These are phyloP conservation scores for Theileria equi DNA, from an alignment of 169 alveolate species.

Conservation along the genomic window DNA sequence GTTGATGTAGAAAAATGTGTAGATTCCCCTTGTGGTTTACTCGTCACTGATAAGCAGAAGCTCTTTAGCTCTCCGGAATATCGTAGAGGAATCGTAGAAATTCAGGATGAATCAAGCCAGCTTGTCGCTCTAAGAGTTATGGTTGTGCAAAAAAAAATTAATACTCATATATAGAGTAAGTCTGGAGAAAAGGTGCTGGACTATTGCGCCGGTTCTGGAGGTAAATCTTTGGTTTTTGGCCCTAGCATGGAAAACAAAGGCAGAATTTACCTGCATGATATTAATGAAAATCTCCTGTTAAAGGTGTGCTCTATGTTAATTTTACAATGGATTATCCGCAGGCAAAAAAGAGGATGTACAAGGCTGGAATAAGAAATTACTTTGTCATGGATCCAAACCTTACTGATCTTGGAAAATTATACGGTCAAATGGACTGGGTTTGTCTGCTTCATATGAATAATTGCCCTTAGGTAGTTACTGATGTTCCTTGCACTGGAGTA, in stretches of 20 bases:
- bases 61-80: conserved; percentile 84
- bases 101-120: conserved; percentile 90
- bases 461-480: conserved; percentile 71
- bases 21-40: conserved; percentile 84
- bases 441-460: background rate
- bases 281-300: conserved; percentile 67
- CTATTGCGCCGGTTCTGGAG: conserved; percentile 94
- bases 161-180: conserved; percentile 71
- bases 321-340: conserved; percentile 3
- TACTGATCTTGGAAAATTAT: conserved; percentile 58
- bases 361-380: conserved; percentile 90
- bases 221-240: conserved; percentile 90
- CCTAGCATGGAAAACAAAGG: conserved; percentile 87
- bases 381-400: conserved; percentile 72
- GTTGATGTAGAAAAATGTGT: conserved; percentile 80
- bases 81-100: conserved; percentile 86
- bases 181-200: conserved; percentile 89
- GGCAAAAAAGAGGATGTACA: conserved; percentile 85
- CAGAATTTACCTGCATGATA: conserved; percentile 86
- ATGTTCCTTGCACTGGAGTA: conserved; percentile 93
- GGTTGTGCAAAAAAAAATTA: conserved; percentile 32
- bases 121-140: conserved; percentile 72
- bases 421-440: conserved; percentile 88
- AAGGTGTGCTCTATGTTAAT: conserved; percentile 22
- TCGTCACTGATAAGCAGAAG: conserved; percentile 69